Evolutionary conservation across 345 rosid genomes (phyloP), one percentile per base, ranked within the genome.

Genomic region (Microcos paniculata): DNA sequence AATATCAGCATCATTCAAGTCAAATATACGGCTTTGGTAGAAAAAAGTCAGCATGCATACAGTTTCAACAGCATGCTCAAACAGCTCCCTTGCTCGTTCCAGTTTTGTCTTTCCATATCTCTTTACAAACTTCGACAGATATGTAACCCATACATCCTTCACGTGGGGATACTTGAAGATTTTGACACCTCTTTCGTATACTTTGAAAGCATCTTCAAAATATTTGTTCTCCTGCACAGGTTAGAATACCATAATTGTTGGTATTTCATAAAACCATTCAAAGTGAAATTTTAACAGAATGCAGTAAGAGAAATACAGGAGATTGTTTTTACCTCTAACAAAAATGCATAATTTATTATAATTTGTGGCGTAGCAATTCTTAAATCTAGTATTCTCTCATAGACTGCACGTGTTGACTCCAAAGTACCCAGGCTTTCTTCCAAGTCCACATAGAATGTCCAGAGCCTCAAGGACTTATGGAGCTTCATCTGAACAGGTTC

Each of bases 131-230:
- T 96, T 96, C 19, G 98, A 85, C 52, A 96, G 89, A 84, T 92
- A 96, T 0, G 97, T 92, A 12, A 91, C 94, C 99, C 99, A 96
- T 42, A 92, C 84, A 78, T 96, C 98, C 83, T 94, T 94, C 65
- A 94, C 99, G 57, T 94, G 99, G 33, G 99, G 99, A 77, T 96
- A 91, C 82, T 96, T 96, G 76, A 94, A 96, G 80, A 96, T 92
- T 87, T 94, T 96, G 77, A 96, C 97, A 62, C 99, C 98, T 80
- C 97, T 88, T 86, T 96, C 98, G 77, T 96, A 93, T 40, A 92
- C 98, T 88, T 91, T 96, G 87, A 96, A 96, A 77, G 99, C 99
- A 88, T 96, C 98, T 87, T 96, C 98, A 53, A 96, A 94, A 75
- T 91, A 96, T 76, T 88, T 94, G 73, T 94, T 87, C 75, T 92